phyloP scores from a whole-genome alignment of 805 yeast genomes.

The Hermanozyma aechmeae region DNA sequence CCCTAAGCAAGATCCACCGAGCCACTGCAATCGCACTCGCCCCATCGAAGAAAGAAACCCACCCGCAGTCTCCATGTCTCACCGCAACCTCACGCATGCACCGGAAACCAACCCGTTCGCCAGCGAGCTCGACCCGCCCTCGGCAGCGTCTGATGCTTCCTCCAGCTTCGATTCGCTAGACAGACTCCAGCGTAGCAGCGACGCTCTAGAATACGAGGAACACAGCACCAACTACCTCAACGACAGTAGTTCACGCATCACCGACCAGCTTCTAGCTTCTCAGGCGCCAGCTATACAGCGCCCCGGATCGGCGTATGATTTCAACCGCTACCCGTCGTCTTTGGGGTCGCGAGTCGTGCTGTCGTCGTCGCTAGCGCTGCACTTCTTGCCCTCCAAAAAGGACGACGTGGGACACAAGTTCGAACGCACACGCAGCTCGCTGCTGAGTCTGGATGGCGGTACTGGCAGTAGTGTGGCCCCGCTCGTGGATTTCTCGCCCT shows the following conservation, averaged over 20 bases:
- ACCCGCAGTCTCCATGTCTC: constrained; percentile 4
- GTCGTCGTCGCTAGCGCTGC: constrained; percentile 19
- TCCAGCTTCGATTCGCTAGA: not conserved
- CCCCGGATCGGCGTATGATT: no score
- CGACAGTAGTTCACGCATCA: not conserved
- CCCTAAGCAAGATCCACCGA: no score
- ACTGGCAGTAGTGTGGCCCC: constrained; percentile 17
- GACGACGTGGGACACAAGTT: constrained; percentile 6
- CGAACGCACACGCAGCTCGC: constrained; percentile 3
- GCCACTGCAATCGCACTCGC: no score
- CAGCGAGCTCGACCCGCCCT: constrained; percentile 1
- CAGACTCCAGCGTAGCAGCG: not conserved
- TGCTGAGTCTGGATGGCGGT: constrained; percentile 11
- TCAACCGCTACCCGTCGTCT: constrained; percentile 60
- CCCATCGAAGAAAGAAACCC: constrained; percentile 1
- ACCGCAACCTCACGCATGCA: constrained; percentile 7
- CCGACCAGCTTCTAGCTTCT: constrained; percentile 1
- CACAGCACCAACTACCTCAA: not conserved
- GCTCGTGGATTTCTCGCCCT: constrained; percentile 65
- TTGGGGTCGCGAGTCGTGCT: constrained; percentile 52
- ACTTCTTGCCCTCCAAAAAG: constrained; percentile 1
- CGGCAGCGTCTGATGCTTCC: constrained; percentile 1
- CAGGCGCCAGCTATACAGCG: constrained; percentile 20
- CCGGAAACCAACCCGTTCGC: not conserved
- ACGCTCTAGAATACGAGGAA: not conserved